Evolutionary conservation across 1,284 basidiomycete species (phyloP).

Genomic region (Cutaneotrichosporon cyanovorans): DNA sequence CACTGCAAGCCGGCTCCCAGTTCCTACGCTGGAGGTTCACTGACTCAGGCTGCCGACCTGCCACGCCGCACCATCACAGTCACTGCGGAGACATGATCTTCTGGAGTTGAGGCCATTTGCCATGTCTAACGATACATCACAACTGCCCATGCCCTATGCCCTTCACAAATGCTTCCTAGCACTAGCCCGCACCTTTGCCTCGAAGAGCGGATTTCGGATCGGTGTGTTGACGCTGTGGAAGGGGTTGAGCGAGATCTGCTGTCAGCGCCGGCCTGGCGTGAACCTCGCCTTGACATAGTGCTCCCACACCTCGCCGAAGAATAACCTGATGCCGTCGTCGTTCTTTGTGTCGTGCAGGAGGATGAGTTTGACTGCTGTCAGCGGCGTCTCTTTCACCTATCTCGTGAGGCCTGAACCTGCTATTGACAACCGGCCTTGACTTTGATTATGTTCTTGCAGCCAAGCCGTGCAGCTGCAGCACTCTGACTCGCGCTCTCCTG

Average conservation of each 20-base stretch:
- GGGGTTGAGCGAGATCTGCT: constrained; percentile 76
- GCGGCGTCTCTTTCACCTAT: not conserved
- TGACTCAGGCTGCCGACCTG: too few species aligned
- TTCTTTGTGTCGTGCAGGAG: constrained; percentile 88
- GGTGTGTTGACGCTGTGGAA: constrained; percentile 82
- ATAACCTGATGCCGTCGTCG: constrained; percentile 84
- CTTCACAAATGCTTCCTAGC: constrained; percentile 73
- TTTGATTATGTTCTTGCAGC: not conserved
- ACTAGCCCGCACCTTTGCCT: constrained; percentile 69
- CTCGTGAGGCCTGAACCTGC: too few species aligned
- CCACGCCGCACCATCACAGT: too few species aligned
- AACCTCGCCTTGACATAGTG: constrained; percentile 75
- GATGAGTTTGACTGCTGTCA: constrained; percentile 59
- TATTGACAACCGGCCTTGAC: too few species aligned
- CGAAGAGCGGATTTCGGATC: constrained; percentile 72
- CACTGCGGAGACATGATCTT: too few species aligned
- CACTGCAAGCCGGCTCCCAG: too few species aligned
- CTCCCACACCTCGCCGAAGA: constrained; percentile 93
- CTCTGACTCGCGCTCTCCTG: too few species aligned
- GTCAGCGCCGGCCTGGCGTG: not conserved
- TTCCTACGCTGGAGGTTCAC: too few species aligned
- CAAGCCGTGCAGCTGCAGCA: not conserved
- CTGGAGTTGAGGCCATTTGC: too few species aligned
- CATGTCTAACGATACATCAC: too few species aligned
- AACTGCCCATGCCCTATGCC: too few species aligned